These are phyloP conservation scores for Dalbergia oliveri DNA, from an alignment of 306 rosid species.

Conservation along the genomic window DNA sequence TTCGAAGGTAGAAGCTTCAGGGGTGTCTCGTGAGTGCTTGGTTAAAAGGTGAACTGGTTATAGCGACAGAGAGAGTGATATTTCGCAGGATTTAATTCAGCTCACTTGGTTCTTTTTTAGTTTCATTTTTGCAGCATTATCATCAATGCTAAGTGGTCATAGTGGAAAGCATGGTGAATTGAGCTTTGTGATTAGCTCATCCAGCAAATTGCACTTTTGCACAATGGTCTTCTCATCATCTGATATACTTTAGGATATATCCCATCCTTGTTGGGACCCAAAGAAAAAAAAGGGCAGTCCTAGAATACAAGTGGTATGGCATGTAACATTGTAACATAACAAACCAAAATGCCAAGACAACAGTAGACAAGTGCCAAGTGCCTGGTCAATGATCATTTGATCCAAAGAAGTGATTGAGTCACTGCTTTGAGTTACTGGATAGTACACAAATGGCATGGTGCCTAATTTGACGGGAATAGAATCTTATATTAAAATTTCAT, in stretches of 20 bases:
- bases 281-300: constrained; percentile 13
- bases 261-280: constrained; percentile 47
- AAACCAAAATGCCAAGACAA: constrained; percentile 8
- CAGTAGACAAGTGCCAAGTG: constrained; percentile 45
- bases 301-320: constrained; percentile 45
- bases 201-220: constrained; percentile 55
- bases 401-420: not conserved
- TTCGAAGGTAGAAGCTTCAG: constrained; percentile 71
- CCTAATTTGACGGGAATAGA: no score
- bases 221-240: not conserved
- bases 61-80: constrained; percentile 29
- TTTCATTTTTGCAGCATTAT: constrained; percentile 54
- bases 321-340: constrained; percentile 6
- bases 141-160: constrained; percentile 63
- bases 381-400: constrained; percentile 45
- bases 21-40: constrained; percentile 84
- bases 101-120: constrained; percentile 53
- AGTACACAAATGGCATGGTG: no score
- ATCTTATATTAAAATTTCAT: no score
- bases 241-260: constrained; percentile 47
- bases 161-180: constrained; percentile 53
- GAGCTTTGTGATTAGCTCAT: constrained; percentile 44
- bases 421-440: no score
- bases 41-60: constrained; percentile 63
- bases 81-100: constrained; percentile 52